Percentiles rank a stretch among this genome's conserved stretches.
phyloP scores from a whole-genome alignment of 2,329 filamentous ascomycete genomes.

The Ascocoryne sarcoides region DNA sequence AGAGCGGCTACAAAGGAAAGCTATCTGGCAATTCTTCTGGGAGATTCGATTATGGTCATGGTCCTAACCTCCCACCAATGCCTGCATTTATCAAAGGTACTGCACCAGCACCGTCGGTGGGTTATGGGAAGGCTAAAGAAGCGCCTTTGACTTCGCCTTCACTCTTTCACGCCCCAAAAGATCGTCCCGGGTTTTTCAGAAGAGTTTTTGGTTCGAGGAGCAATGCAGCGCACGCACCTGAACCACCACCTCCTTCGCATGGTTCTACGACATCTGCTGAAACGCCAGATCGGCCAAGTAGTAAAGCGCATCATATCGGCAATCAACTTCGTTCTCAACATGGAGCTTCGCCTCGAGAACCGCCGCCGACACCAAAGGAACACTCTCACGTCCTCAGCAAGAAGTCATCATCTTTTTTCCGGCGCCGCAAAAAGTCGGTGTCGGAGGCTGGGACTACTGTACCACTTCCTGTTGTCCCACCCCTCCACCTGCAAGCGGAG shows the following conservation, averaged over 20 bases:
- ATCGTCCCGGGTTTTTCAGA: conserved; percentile 82
- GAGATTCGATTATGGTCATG: conserved; percentile 26
- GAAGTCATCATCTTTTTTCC: conserved; percentile 91
- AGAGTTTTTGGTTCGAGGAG: conserved; percentile 70
- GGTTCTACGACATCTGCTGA: conserved; percentile 32
- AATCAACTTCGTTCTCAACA: conserved; percentile 38
- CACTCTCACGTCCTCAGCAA: conserved; percentile 53
- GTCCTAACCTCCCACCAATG: conserved; percentile 24
- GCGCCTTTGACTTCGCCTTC: conserved; percentile 27
- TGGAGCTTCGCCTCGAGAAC: conserved; percentile 20
- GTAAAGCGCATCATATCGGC: conserved; percentile 35
- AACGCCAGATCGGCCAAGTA: conserved; percentile 32
- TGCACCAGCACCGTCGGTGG: conserved; percentile 44
- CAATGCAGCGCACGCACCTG: conserved; percentile 29
- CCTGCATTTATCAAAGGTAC: conserved; percentile 36
- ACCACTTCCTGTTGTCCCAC: conserved; percentile 37
- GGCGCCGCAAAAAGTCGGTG: conserved; percentile 83
- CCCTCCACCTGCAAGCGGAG: conserved; percentile 24
- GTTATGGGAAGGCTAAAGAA: conserved; percentile 38
- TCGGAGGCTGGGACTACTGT: conserved; percentile 59
- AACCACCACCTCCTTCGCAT: conserved; percentile 24
- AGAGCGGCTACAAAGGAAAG: conserved; percentile 28
- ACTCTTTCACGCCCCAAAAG: conserved; percentile 45
- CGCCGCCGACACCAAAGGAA: conserved; percentile 24
- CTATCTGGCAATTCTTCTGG: conserved; percentile 33